A percentile compares a stretch with the other conserved stretches of the same genome.
These are phyloP conservation scores for Vigna reflexopilosa DNA, from an alignment of 306 rosid species.

Conservation along the genomic window DNA sequence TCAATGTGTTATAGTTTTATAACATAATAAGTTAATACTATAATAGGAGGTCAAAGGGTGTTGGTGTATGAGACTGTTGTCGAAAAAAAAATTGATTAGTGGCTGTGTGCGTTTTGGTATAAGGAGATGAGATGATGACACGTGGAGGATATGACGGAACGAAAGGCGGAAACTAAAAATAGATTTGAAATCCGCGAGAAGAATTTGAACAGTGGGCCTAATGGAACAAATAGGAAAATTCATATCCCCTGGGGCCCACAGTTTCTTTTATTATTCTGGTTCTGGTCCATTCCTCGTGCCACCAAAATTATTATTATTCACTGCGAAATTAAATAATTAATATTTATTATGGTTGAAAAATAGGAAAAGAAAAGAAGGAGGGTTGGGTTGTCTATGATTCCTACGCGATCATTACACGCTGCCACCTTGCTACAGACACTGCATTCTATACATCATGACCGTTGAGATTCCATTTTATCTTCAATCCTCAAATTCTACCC, in stretches of 20 bases:
- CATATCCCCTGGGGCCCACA: slow-evolving; percentile 18
- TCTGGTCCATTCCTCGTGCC: slow-evolving; percentile 24
- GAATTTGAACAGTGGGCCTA: not conserved
- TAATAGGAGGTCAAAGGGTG: too few species aligned
- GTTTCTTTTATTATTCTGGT: not conserved
- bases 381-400: not conserved
- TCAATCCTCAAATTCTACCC: not conserved
- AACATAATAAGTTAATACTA: too few species aligned
- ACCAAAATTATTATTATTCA: too few species aligned
- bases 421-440: slow-evolving; percentile 19
- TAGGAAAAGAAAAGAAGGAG: not conserved
- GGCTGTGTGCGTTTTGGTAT: too few species aligned
- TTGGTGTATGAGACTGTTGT: too few species aligned
- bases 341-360: too few species aligned
- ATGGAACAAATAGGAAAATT: not conserved
- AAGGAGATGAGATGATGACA: not conserved
- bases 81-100: too few species aligned
- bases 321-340: too few species aligned
- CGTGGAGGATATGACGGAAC: not conserved
- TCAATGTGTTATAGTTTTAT: too few species aligned
- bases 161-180: not conserved
- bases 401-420: slow-evolving; percentile 15
- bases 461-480: not conserved
- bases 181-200: slow-evolving; percentile 4
- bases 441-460: not conserved